These are phyloP conservation scores for Boletus fagicola DNA, from an alignment of 768 basidiomycete species.

Conservation along the genomic window DNA sequence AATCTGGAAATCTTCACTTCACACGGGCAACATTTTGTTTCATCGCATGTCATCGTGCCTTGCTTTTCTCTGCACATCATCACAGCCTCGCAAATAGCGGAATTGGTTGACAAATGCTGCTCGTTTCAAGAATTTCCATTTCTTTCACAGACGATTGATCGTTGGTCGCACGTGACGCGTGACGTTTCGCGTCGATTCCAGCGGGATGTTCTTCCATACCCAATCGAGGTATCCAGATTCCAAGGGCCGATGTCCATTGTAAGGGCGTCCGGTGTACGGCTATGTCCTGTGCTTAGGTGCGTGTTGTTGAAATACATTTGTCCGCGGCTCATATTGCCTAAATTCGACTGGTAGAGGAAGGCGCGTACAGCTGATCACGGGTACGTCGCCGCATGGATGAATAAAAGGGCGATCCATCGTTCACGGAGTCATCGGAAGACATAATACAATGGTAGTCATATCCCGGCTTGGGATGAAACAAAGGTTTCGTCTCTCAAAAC, in stretches of 20 bases:
- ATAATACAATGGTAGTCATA: background rate
- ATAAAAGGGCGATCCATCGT: background rate
- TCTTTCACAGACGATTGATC: constrained; percentile 3
- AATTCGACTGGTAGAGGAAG: background rate
- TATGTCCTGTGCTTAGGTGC: background rate
- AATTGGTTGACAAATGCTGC: background rate
- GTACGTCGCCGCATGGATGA: background rate
- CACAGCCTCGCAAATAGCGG: background rate
- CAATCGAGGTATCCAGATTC: background rate
- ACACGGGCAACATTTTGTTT: constrained; percentile 3
- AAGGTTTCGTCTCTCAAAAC: constrained; percentile 15
- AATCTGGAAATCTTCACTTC: background rate
- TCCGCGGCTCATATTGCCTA: background rate
- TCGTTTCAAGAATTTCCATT: background rate
- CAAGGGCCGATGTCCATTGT: background rate
- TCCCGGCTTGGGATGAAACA: constrained; percentile 16
- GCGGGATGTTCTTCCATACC: background rate
- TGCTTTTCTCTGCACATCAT: background rate
- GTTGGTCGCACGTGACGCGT: constrained; percentile 1
- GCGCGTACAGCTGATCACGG: background rate
- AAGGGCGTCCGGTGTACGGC: background rate
- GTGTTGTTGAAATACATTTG: background rate
- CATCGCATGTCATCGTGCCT: background rate
- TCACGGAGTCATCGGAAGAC: background rate
- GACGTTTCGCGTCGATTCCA: constrained; percentile 1